phyloP scores from a whole-genome alignment of 2,329 filamentous ascomycete genomes.

The Colletotrichum filicis region DNA sequence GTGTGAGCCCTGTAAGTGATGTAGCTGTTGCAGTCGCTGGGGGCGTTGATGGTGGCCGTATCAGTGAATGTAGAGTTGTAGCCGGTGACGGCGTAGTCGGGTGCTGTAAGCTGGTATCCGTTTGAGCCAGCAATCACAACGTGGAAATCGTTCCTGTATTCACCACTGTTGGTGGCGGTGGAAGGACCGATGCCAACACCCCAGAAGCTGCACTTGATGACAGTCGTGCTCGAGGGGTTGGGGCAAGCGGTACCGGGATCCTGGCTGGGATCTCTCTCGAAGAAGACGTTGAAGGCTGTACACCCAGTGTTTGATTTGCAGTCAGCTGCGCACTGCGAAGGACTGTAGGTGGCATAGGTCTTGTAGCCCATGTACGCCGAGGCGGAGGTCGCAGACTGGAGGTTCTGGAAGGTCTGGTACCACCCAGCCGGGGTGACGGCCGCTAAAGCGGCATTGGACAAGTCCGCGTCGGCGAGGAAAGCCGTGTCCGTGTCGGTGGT shows the following conservation, averaged over 20 bases:
- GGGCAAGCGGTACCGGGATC: neutral
- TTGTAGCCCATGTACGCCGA: constrained; percentile 13
- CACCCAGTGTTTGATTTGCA: neutral
- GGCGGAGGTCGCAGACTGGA: constrained; percentile 19
- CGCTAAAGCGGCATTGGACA: neutral
- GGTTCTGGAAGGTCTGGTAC: constrained; percentile 24
- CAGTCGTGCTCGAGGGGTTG: constrained; percentile 10
- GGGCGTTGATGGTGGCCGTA: constrained; percentile 25
- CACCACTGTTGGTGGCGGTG: constrained; percentile 30
- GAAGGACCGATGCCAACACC: constrained; percentile 3
- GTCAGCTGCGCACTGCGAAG: constrained; percentile 14
- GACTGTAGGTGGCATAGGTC: constrained; percentile 8
- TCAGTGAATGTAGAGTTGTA: constrained; percentile 10
- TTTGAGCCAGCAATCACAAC: constrained; percentile 33
- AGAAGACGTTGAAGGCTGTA: constrained; percentile 21
- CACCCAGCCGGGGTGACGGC: constrained; percentile 13
- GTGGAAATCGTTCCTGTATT: constrained; percentile 24
- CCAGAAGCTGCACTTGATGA: constrained; percentile 25
- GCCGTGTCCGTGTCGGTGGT: constrained; percentile 9
- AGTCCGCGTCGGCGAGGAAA: neutral
- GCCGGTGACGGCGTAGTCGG: constrained; percentile 5
- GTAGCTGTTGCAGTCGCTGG: constrained; percentile 19
- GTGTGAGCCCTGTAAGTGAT: constrained; percentile 22
- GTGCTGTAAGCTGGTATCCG: constrained; percentile 22
- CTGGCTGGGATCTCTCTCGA: constrained; percentile 19